Evolutionary conservation across 163 green algal species (phyloP).

Genomic region (Picocystis sp.): DNA sequence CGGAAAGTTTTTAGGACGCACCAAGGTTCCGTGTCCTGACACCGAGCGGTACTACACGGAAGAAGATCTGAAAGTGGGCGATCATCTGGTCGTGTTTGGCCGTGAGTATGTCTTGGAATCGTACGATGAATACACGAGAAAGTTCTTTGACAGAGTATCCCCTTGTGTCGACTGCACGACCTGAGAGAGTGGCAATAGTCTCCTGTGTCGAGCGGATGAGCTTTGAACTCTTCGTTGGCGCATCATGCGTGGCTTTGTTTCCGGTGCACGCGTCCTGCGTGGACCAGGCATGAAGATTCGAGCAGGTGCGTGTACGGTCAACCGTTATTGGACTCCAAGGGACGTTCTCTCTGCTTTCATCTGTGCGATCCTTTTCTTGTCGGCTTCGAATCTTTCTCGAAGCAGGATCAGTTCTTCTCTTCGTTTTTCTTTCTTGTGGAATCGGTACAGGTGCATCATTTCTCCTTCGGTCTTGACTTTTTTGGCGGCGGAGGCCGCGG

Average conservation of each 20-base stretch:
- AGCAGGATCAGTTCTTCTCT: background rate
- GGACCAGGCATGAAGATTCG: too few species aligned
- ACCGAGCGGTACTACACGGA: background rate
- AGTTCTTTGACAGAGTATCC: constrained; percentile 2
- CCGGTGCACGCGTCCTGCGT: too few species aligned
- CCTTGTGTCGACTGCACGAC: too few species aligned
- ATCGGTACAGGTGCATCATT: background rate
- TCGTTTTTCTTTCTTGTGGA: background rate
- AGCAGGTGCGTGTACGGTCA: too few species aligned
- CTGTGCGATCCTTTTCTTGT: constrained; percentile 1
- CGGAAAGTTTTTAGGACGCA: constrained; percentile 6
- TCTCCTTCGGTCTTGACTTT: background rate
- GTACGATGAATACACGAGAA: constrained; percentile 9
- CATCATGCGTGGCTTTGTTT: too few species aligned
- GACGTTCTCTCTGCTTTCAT: background rate
- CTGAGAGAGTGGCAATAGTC: too few species aligned
- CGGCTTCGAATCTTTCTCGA: background rate
- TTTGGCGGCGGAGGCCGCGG: background rate
- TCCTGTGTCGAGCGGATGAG: too few species aligned
- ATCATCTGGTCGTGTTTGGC: background rate
- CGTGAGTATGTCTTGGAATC: constrained; percentile 5
- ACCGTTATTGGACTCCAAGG: too few species aligned
- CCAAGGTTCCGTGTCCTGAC: background rate
- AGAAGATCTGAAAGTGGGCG: constrained; percentile 7
- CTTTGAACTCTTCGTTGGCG: too few species aligned